These are phyloP conservation scores for Cladophialophora bantiana DNA, from an alignment of 2,329 filamentous ascomycete species.

Conservation along the genomic window DNA sequence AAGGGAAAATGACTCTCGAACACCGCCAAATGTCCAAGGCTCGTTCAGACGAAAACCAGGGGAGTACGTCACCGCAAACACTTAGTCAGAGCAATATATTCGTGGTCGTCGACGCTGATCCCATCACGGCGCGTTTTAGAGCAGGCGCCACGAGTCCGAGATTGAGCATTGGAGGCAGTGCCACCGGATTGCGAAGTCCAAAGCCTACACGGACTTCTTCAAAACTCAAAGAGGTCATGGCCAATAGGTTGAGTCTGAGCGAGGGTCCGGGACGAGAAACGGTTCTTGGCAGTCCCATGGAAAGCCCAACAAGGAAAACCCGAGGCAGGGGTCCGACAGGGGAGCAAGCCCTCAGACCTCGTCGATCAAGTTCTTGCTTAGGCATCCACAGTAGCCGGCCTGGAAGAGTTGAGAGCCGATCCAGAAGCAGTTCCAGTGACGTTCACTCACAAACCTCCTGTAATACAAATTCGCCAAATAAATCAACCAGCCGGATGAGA, in stretches of 20 bases:
- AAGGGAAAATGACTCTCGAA: constrained; percentile 8
- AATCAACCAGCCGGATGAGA: constrained; percentile 9
- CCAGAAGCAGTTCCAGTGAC: constrained; percentile 27
- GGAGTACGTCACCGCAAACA: constrained; percentile 12
- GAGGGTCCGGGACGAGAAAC: constrained; percentile 8
- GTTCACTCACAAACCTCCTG: constrained; percentile 14
- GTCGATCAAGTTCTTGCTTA: constrained; percentile 1
- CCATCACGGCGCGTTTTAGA: constrained; percentile 35
- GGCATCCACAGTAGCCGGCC: constrained; percentile 20
- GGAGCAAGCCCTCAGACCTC: neutral
- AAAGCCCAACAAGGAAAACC: constrained; percentile 7
- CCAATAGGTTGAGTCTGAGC: constrained; percentile 12
- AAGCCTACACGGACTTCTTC: constrained; percentile 21
- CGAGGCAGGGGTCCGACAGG: neutral
- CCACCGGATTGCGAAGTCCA: constrained; percentile 14
- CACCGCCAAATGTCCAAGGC: constrained; percentile 24
- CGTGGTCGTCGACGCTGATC: constrained; percentile 37
- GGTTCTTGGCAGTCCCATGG: constrained; percentile 10
- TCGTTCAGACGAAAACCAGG: neutral
- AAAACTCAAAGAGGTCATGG: constrained; percentile 26
- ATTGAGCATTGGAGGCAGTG: constrained; percentile 24
- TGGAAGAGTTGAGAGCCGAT: constrained; percentile 15
- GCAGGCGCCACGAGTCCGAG: constrained; percentile 37
- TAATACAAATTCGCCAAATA: neutral
- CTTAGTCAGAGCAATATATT: constrained; percentile 37